phyloP scores from a whole-genome alignment of 352 stramenopile genomes.

The Globisporangium perplexum region DNA sequence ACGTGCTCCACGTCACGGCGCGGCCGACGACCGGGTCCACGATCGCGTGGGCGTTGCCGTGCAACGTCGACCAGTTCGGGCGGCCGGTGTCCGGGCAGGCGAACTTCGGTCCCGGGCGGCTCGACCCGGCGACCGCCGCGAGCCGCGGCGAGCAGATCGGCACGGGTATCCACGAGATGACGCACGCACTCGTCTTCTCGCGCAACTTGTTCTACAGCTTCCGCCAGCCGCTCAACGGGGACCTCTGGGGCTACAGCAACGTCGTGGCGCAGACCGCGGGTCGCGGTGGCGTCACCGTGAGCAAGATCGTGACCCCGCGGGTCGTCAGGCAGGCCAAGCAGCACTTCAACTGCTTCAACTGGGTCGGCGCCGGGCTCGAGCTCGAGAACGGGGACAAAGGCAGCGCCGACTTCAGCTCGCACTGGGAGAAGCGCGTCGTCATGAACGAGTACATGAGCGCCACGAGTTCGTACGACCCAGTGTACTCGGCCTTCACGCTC shows the following conservation, averaged over 20 bases:
- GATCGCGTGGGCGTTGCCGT: constrained; percentile 76
- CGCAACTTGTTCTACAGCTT: constrained; percentile 52
- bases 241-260: constrained; percentile 56
- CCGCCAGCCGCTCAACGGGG: constrained; percentile 52
- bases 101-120: constrained; percentile 63
- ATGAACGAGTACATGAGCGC: constrained; percentile 86
- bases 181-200: constrained; percentile 77
- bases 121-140: constrained; percentile 40
- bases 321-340: constrained; percentile 61
- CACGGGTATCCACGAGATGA: constrained; percentile 79
- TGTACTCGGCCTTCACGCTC: constrained; percentile 68
- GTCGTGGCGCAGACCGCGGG: constrained; percentile 44
- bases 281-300: constrained; percentile 45
- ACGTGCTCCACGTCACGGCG: constrained; percentile 68
- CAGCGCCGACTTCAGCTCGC: constrained; percentile 53
- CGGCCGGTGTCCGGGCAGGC: constrained; percentile 75
- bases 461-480: constrained; percentile 63
- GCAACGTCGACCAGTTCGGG: constrained; percentile 74
- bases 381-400: constrained; percentile 69
- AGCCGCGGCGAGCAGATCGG: constrained; percentile 57
- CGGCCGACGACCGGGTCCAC: constrained; percentile 62
- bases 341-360: constrained; percentile 75
- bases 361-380: constrained; percentile 51
- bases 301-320: constrained; percentile 70
- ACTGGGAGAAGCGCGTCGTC: constrained; percentile 80